A percentile compares a stretch with the other conserved stretches of the same genome.
Conservation (phyloP, 2,329 filamentous ascomycete species). For the Didymella pomorum region DNA sequence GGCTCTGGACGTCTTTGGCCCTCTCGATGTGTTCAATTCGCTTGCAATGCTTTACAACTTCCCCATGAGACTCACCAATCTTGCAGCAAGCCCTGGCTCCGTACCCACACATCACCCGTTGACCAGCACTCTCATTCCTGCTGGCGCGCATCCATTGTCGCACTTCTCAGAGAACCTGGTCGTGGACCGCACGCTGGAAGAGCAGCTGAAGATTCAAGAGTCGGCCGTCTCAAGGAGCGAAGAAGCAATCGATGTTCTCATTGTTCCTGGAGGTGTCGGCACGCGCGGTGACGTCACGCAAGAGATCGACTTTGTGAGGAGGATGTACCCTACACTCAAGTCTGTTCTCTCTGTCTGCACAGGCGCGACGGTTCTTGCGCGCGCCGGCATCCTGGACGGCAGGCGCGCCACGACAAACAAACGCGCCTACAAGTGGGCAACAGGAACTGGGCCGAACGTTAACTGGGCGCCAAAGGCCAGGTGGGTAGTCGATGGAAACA, state of each 20-base stretch:
- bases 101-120: constrained; percentile 33
- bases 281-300: constrained; percentile 41
- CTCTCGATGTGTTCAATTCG: constrained; percentile 55
- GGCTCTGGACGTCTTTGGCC: constrained; percentile 52
- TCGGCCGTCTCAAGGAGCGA: constrained; percentile 11
- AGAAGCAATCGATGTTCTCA: constrained; percentile 61
- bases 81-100: constrained; percentile 32
- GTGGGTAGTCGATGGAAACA: constrained; percentile 70
- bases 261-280: constrained; percentile 71
- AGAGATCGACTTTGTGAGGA: constrained; percentile 58
- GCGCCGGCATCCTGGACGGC: constrained; percentile 66
- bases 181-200: constrained; percentile 27
- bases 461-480: constrained; percentile 62
- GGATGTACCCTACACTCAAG: constrained; percentile 58
- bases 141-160: constrained; percentile 26
- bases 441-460: constrained; percentile 57
- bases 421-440: constrained; percentile 54
- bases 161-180: constrained; percentile 30
- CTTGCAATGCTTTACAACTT: constrained; percentile 38
- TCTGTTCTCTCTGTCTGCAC: constrained; percentile 71
- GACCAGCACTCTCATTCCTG: constrained; percentile 26
- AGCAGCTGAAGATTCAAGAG: constrained; percentile 29
- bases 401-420: constrained; percentile 72
- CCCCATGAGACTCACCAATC: constrained; percentile 40
- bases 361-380: constrained; percentile 64